Evolutionary conservation across 73 alveolate genomes (phyloP).

Genomic region (Halteria grandinella): DNA sequence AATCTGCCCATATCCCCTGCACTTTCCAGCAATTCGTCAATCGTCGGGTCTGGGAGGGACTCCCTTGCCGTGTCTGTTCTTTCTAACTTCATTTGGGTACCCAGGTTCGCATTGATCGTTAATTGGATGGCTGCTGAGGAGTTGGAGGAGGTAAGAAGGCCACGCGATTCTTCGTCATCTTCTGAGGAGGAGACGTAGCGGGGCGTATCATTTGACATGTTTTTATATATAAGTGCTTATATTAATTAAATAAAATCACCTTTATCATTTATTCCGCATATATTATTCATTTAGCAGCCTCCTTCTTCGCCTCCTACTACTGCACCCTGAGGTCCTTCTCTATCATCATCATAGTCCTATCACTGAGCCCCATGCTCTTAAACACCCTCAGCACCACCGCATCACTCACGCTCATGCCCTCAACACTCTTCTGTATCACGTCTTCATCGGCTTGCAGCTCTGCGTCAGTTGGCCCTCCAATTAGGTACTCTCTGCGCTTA

Average conservation of each 20-base stretch:
- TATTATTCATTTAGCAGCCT: not conserved
- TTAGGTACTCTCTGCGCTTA: constrained; percentile 1
- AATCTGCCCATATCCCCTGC: constrained; percentile 23
- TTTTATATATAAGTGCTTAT: too few species aligned
- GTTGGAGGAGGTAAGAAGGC: too few species aligned
- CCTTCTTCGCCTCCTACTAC: constrained; percentile 12
- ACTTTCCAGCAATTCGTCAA: constrained; percentile 10
- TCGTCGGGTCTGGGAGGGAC: constrained; percentile 43
- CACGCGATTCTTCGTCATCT: too few species aligned
- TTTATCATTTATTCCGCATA: too few species aligned
- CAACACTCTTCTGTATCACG: constrained; percentile 13
- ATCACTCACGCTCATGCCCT: constrained; percentile 29
- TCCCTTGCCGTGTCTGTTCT: too few species aligned
- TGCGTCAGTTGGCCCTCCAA: constrained; percentile 32
- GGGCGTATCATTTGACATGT: too few species aligned
- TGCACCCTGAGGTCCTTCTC: constrained; percentile 36
- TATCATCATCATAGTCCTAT: constrained; percentile 22
- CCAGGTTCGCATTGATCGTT: too few species aligned
- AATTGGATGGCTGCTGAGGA: too few species aligned
- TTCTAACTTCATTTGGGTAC: too few species aligned
- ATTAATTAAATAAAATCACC: too few species aligned
- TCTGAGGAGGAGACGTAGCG: too few species aligned
- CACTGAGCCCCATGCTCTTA: constrained; percentile 49
- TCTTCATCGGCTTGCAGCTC: constrained; percentile 20
- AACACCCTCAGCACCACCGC: constrained; percentile 40